Base-by-base conservation (phyloP, 441 rosid species). In the Gossypium schwendimanii region DNA sequence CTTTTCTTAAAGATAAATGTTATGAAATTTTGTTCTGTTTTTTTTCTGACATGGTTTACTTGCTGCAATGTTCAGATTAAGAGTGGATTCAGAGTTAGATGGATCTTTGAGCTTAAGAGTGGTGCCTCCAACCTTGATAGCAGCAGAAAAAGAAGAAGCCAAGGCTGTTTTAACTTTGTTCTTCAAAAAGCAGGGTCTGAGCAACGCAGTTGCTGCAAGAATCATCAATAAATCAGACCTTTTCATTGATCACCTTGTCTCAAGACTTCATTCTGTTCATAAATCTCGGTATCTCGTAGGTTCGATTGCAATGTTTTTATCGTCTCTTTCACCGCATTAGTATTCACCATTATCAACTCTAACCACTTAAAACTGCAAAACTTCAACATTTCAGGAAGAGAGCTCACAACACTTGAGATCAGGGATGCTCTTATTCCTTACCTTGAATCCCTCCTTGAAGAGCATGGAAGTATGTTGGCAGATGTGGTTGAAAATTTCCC, bases 131-230 rank as follows among this genome's bases (percentile, higher is more conserved):
- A 80, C 84, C 66, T 75, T 91, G n/a, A 71, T 93, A 73, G 86
- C 89, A n/a, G 91, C 94, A 6, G 98, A 93, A 86, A 91, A 84
- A 78, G 98, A 93, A 82, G 98, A 92, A 87, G 92, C 97, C 45
- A 93, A 88, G 87, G 98, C 95, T 54, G 91, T 93, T 49, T 77
- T 93, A 76, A 87, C 84, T 15, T 84, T 93, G 60, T 89, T 93
- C 89, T 78, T 93, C 85, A 91, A 89, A 85, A 89, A 88, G 26
- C 89, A 83, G 83, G 97, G 98, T 74, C 73, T 88, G 24, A 88
- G 88, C 86, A 89, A 87, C 21, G 78, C 82, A 0, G 70, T 85
- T 60, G 87, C 92, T 59, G 87, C 81, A 1, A 81, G 88, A 54
- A 82, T 84, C 54, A 83, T 85, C 75, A 91, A 91, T 80, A 89